Evolutionary conservation across 2,329 filamentous ascomycete species (phyloP).

Genomic region (Fusarium caatingaense): DNA sequence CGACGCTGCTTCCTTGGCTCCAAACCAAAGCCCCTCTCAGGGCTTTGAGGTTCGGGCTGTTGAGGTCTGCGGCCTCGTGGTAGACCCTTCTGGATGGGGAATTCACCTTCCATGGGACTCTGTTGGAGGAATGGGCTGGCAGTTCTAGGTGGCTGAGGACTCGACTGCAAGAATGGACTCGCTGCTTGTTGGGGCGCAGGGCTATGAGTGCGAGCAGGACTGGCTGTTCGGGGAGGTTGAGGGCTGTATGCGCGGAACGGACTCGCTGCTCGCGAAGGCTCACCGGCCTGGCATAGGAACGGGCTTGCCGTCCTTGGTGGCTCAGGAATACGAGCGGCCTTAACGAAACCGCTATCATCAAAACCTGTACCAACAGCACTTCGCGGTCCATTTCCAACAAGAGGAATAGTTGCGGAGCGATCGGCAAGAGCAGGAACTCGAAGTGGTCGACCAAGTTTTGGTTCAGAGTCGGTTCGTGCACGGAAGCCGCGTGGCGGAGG

Average conservation of each 20-base stretch:
- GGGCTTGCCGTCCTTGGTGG: conserved; percentile 44
- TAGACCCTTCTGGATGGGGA: conserved; percentile 51
- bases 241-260: not conserved
- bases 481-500: conserved; percentile 46
- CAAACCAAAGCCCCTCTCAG: conserved; percentile 23
- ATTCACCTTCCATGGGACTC: conserved; percentile 49
- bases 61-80: conserved; percentile 50
- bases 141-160: conserved; percentile 32
- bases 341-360: conserved; percentile 40
- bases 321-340: conserved; percentile 30
- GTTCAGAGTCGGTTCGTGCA: conserved; percentile 43
- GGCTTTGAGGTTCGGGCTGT: conserved; percentile 11
- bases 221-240: not conserved
- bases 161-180: not conserved
- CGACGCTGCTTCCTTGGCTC: conserved; percentile 41
- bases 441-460: conserved; percentile 41
- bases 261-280: not conserved
- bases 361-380: conserved; percentile 42
- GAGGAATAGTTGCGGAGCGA: conserved; percentile 20
- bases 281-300: conserved; percentile 14
- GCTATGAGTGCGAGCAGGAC: not conserved
- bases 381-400: conserved; percentile 18
- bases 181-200: not conserved
- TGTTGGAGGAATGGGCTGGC: conserved; percentile 46
- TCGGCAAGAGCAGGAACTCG: conserved; percentile 39